Conservation (phyloP, 1,284 basidiomycete species). For the Leccinum subrobustum region DNA sequence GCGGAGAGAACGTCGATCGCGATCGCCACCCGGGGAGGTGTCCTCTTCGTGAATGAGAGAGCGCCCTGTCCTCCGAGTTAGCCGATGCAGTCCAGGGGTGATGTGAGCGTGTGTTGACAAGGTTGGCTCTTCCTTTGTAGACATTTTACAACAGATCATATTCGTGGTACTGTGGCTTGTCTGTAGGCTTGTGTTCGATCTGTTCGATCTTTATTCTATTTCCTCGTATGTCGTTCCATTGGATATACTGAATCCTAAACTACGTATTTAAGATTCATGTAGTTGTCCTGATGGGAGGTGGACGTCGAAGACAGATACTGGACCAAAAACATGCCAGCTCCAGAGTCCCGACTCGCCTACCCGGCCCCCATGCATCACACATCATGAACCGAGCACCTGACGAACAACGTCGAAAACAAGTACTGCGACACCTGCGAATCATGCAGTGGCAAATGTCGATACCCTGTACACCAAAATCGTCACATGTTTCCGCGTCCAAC, state of each 20-base stretch:
- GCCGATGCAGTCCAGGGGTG: too few species aligned
- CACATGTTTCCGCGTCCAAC: not conserved
- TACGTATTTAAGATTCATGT: too few species aligned
- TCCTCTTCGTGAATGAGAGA: not conserved
- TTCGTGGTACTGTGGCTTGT: too few species aligned
- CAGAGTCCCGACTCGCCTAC: not conserved
- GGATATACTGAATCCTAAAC: too few species aligned
- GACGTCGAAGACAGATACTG: not conserved
- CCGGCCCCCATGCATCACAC: not conserved
- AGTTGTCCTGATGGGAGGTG: too few species aligned
- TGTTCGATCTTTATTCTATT: too few species aligned
- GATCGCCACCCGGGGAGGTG: not conserved
- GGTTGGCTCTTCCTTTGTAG: too few species aligned
- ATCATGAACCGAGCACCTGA: slow-evolving; percentile 38
- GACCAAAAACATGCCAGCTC: not conserved
- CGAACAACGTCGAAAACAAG: slow-evolving; percentile 87
- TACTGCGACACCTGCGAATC: slow-evolving; percentile 81
- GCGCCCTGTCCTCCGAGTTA: not conserved
- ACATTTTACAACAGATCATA: too few species aligned
- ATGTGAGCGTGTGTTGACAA: too few species aligned
- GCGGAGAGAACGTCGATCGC: not conserved
- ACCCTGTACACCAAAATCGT: slow-evolving; percentile 50
- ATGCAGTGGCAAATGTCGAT: slow-evolving; percentile 83
- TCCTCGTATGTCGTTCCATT: too few species aligned
- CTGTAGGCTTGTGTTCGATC: too few species aligned